A percentile compares a stretch with the other conserved stretches of the same genome.
phyloP scores from a whole-genome alignment of 2,329 filamentous ascomycete species.

The Polytolypa hystricis region DNA sequence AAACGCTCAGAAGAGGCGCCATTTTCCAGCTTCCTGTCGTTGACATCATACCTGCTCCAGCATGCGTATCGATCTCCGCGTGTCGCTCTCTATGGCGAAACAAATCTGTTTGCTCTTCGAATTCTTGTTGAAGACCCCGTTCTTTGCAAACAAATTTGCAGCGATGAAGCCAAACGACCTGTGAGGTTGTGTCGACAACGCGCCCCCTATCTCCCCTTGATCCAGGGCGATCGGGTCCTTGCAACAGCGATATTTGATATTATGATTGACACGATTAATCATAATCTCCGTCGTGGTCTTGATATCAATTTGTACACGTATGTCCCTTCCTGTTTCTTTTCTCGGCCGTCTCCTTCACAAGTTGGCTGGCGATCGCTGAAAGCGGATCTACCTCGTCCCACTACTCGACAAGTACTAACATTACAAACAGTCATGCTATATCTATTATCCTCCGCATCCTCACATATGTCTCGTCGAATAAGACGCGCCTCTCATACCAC shows the following conservation, averaged over 20 bases:
- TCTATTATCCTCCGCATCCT: slow-evolving; percentile 74
- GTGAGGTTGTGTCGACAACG: slow-evolving; percentile 84
- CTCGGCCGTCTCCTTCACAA: background rate
- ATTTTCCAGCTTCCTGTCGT: slow-evolving; percentile 70
- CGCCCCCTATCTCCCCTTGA: slow-evolving; percentile 69
- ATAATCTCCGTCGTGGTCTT: slow-evolving; percentile 77
- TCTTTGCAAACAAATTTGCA: slow-evolving; percentile 74
- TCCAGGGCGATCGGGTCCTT: slow-evolving; percentile 60
- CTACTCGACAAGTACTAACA: slow-evolving; percentile 1
- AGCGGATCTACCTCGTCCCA: too few relatives aligned
- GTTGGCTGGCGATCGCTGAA: background rate
- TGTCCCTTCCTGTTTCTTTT: slow-evolving; percentile 8
- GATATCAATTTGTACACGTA: slow-evolving; percentile 74
- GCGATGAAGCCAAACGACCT: slow-evolving; percentile 58
- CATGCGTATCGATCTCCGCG: slow-evolving; percentile 78
- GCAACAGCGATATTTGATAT: slow-evolving; percentile 71
- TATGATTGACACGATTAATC: slow-evolving; percentile 82
- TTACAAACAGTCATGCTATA: slow-evolving; percentile 48
- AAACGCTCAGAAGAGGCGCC: slow-evolving; percentile 57
- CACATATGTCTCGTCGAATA: slow-evolving; percentile 70
- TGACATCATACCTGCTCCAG: slow-evolving; percentile 85
- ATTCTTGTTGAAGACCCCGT: slow-evolving; percentile 76
- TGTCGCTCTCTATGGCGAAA: slow-evolving; percentile 69
- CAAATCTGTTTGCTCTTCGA: slow-evolving; percentile 75
- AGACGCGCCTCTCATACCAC: slow-evolving; percentile 75